These are phyloP conservation scores for Erodium texanum DNA, from an alignment of 441 rosid species.

Conservation along the genomic window DNA sequence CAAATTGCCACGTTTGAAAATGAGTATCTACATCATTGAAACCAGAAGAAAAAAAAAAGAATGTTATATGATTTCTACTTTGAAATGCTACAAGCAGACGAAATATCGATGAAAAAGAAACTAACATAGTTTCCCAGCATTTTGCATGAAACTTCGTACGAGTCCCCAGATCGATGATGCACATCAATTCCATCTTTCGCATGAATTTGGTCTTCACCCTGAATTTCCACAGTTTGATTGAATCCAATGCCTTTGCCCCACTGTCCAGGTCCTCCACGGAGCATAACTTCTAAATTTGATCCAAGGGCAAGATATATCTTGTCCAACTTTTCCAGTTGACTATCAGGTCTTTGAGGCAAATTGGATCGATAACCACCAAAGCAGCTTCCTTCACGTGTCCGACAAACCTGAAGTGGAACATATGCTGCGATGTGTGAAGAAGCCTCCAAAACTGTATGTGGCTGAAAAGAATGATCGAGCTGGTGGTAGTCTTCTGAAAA, in stretches of 20 bases:
- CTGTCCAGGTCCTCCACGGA: constrained; percentile 81
- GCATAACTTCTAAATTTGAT: constrained; percentile 60
- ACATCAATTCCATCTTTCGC: constrained; percentile 39
- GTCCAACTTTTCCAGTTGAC: constrained; percentile 37
- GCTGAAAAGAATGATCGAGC: constrained; percentile 45
- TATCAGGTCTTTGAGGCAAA: constrained; percentile 32
- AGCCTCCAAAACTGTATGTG: constrained; percentile 54
- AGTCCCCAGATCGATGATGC: constrained; percentile 35
- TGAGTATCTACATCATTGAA: constrained; percentile 47
- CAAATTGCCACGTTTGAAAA: constrained; percentile 78
- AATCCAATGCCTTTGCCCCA: constrained; percentile 61
- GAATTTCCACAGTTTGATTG: constrained; percentile 46
- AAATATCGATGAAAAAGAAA: constrained; percentile 15
- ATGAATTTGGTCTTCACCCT: constrained; percentile 29
- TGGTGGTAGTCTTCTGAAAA: constrained; percentile 53
- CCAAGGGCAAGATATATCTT: constrained; percentile 77
- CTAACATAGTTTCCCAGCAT: constrained; percentile 65
- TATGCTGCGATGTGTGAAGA: constrained; percentile 70
- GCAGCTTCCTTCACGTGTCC: constrained; percentile 64
- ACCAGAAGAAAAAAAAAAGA: constrained; percentile 18
- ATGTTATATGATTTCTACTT: constrained; percentile 13
- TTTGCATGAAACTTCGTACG: constrained; percentile 61
- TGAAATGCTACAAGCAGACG: background rate
- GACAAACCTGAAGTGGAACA: constrained; percentile 58
- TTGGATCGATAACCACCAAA: constrained; percentile 88